Base-by-base conservation (phyloP, 768 basidiomycete species). In the Auricularia sp. region DNA sequence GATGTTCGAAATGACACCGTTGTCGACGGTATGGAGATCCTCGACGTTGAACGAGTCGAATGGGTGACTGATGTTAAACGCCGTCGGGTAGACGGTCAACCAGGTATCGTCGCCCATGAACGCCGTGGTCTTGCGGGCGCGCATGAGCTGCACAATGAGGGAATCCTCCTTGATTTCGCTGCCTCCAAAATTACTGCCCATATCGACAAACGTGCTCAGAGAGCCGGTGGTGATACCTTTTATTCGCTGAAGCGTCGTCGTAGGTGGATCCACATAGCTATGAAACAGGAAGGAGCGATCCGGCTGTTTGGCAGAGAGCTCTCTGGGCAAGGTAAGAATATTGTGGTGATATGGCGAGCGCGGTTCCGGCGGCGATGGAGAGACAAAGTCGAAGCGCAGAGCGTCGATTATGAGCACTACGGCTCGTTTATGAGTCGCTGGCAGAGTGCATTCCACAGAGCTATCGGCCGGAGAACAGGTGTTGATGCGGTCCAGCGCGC, bases 41-140 rank as follows among this genome's bases (percentile, higher is more conserved):
- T 98, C 97, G 66, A 99, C 97, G 74, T 98, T 94, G 81, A 99
- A 98, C 0, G 94, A 97, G 75, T 97, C 95, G 72, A 86, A 98
- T 0, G 95, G 88, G 71, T 85, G 89, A 1, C 88, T 81, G 80
- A 90, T 85, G 70, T 90, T 86, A 69, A 98, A 94, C 3, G 84
- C 77, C 63, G 82, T 77, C 0, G 95, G 92, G 71, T 94, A 99
- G 13, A 95, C 83, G 1, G 87, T 83, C 75, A 90, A 84, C 97
- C 97, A 99, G 0, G 97, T 99, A 73, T 98, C 94, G 71, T 98
- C 96, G 0, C 97, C 96, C 86, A 92, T 92, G 73, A 98, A 89
- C 1, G 89, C 92, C 62, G 92, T 90, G 72, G 80, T 86, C 74
- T 83, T 87, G 14, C 83, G 85, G 0, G 82, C 81, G 13, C 76